Evolutionary conservation across 1,284 basidiomycete species (phyloP).

Genomic region (Ceraceosorus guamensis): DNA sequence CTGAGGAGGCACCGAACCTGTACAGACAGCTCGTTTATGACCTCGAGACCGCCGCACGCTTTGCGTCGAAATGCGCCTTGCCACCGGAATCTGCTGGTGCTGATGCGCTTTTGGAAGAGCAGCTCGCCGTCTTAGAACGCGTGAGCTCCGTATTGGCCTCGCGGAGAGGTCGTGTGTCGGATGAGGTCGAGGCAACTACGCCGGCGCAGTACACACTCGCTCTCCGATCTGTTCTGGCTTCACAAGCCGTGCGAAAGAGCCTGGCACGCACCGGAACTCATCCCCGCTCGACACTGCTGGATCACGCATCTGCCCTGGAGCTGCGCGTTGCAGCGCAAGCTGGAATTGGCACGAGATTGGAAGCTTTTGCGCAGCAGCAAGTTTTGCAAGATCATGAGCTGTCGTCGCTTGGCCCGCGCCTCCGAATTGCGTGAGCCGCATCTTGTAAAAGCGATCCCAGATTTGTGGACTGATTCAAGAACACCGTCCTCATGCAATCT

Average conservation of each 20-base stretch:
- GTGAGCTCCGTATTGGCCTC: too few relatives aligned
- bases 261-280: too few relatives aligned
- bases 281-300: too few relatives aligned
- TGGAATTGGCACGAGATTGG: background rate
- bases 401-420: constrained; percentile 11
- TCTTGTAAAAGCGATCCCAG: background rate
- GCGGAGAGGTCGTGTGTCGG: too few relatives aligned
- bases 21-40: background rate
- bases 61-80: background rate
- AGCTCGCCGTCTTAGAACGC: background rate
- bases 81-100: background rate
- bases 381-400: too few relatives aligned
- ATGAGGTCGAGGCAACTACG: background rate
- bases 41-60: background rate
- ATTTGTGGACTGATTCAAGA: background rate
- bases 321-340: background rate
- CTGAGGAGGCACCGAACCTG: background rate
- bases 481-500: constrained; percentile 1
- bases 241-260: background rate
- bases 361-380: too few relatives aligned
- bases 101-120: background rate
- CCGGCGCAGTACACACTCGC: background rate
- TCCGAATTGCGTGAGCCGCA: constrained; percentile 27
- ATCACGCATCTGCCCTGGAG: too few relatives aligned
- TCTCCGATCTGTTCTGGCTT: background rate